Conservation (phyloP, 1,284 basidiomycete species). For the Sanghuangporus baumii region DNA sequence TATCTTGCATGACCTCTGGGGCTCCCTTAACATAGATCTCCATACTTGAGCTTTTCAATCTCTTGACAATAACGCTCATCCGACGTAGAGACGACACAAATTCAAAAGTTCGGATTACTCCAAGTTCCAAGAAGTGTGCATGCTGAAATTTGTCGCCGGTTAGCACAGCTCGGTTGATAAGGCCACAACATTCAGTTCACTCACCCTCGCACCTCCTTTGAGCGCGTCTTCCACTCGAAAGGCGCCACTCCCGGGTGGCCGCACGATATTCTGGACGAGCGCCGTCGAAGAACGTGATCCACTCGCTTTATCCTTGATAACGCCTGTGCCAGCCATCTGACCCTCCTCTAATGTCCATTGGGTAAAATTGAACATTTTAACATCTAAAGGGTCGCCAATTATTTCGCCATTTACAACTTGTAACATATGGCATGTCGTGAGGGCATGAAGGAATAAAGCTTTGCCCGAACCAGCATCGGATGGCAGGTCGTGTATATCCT, state of each 20-base stretch:
- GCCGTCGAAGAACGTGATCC: conserved; percentile 76
- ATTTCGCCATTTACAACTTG: conserved; percentile 88
- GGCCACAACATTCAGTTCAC: conserved; percentile 17
- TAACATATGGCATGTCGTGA: conserved; percentile 95
- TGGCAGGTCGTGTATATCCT: conserved; percentile 85
- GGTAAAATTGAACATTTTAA: conserved; percentile 98
- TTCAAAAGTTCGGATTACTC: conserved; percentile 95
- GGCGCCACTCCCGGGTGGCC: conserved; percentile 86
- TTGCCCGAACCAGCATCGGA: conserved; percentile 63
- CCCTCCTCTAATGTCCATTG: conserved; percentile 97
- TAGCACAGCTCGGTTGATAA: background rate
- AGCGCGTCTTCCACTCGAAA: conserved; percentile 93
- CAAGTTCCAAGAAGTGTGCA: conserved; percentile 93
- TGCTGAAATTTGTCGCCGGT: conserved; percentile 44
- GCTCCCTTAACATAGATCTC: conserved; percentile 99
- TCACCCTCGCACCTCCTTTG: conserved; percentile 71
- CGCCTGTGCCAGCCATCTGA: conserved; percentile 58
- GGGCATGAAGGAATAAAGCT: conserved; percentile 84
- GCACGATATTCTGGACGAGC: conserved; percentile 93
- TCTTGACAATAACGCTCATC: conserved; percentile 98
- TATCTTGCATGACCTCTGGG: conserved; percentile 95
- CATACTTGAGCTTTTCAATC: conserved; percentile 91
- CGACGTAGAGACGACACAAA: conserved; percentile 91
- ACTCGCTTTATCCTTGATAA: conserved; percentile 60
- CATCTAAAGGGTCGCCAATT: conserved; percentile 94